These are phyloP conservation scores for Chalciporus piperatoides DNA, from an alignment of 1,284 basidiomycete species.

Conservation along the genomic window DNA sequence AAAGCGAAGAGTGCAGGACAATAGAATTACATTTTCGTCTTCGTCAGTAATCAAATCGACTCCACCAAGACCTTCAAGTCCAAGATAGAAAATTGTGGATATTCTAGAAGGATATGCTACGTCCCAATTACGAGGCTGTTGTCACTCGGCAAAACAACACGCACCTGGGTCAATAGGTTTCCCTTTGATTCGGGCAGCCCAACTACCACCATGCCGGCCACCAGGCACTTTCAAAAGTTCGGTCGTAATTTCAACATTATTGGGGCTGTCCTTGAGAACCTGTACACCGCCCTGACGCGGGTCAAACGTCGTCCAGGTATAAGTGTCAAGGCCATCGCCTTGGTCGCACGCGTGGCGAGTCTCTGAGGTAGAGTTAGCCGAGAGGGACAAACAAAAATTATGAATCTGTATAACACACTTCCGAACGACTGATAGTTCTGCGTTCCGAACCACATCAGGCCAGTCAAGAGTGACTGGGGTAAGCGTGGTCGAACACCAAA, in stretches of 20 bases:
- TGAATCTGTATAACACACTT: constrained; percentile 42
- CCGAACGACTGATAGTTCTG: constrained; percentile 71
- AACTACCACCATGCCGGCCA: constrained; percentile 80
- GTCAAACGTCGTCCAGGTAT: constrained; percentile 89
- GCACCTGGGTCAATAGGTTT: constrained; percentile 68
- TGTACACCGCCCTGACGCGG: constrained; percentile 82
- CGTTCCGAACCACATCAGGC: constrained; percentile 89
- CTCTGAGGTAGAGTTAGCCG: constrained; percentile 40
- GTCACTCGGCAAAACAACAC: constrained; percentile 18
- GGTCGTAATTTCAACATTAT: constrained; percentile 84
- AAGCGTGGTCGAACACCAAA: constrained; percentile 85
- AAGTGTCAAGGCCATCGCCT: constrained; percentile 73
- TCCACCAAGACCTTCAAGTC: constrained; percentile 81
- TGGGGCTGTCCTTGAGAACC: constrained; percentile 73
- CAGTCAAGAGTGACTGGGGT: constrained; percentile 86
- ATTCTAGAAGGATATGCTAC: constrained; percentile 56
- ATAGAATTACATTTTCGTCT: constrained; percentile 57
- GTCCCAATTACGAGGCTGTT: constrained; percentile 7
- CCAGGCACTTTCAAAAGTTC: constrained; percentile 81
- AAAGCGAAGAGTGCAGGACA: background rate
- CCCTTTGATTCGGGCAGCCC: constrained; percentile 87
- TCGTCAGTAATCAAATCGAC: constrained; percentile 76
- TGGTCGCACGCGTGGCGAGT: constrained; percentile 90
- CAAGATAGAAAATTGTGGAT: constrained; percentile 82
- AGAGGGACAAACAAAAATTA: background rate